A percentile compares a stretch with the other conserved stretches of the same genome.
Conservation (phyloP, 306 rosid species). For the Trichosanthes truncata region DNA sequence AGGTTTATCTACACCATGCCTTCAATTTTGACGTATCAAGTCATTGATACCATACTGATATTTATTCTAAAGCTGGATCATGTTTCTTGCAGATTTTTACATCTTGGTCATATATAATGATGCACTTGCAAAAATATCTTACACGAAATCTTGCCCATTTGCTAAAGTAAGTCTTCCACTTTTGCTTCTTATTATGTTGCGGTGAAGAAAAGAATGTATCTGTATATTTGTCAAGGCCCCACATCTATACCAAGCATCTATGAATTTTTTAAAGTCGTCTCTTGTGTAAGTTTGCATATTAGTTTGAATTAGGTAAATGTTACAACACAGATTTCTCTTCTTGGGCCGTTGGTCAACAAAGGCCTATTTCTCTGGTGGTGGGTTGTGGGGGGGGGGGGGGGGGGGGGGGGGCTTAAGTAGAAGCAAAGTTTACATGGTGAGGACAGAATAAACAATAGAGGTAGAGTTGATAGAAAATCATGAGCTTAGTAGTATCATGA, state of each 20-base stretch:
- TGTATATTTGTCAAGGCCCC: neutral
- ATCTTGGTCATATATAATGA: constrained; percentile 76
- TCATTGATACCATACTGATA: neutral
- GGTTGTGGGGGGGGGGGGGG: no score
- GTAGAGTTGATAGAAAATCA: neutral
- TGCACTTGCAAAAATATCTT: constrained; percentile 76
- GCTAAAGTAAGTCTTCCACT: constrained; percentile 56
- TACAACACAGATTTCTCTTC: neutral
- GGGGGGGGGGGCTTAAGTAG: neutral
- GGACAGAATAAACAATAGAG: neutral
- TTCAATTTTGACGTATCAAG: neutral
- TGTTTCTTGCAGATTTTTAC: constrained; percentile 56
- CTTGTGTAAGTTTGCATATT: neutral
- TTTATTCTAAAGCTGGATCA: constrained; percentile 1
- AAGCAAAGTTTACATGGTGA: neutral
- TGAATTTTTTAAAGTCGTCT: neutral
- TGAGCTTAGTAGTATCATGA: neutral
- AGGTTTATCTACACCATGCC: constrained; percentile 27
- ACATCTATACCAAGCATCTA: neutral
- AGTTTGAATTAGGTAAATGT: neutral
- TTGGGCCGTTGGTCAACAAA: neutral
- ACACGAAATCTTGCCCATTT: constrained; percentile 32
- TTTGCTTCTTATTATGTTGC: neutral
- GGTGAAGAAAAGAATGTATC: neutral
- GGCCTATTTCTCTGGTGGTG: neutral